These are phyloP conservation scores for Paraphoma chrysanthemicola DNA, from an alignment of 2,329 filamentous ascomycete genomes.

Conservation along the genomic window DNA sequence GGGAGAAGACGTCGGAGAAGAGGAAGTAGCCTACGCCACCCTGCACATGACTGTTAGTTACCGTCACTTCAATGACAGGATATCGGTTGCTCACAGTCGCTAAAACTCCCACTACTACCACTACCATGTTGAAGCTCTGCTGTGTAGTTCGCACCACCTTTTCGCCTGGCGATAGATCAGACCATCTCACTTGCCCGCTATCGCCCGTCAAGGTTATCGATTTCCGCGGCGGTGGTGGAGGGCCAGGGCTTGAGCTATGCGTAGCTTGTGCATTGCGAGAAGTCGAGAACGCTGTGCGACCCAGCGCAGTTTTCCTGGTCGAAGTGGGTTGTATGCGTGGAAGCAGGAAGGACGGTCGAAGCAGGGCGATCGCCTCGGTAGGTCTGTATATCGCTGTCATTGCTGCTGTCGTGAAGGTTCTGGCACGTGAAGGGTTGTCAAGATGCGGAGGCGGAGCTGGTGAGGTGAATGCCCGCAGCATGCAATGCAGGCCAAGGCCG, in stretches of 20 bases:
- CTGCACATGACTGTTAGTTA: slow-evolving; percentile 50
- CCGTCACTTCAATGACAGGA: background rate
- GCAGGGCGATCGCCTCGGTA: slow-evolving; percentile 37
- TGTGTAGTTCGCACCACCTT: slow-evolving; percentile 87
- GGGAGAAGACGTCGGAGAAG: slow-evolving; percentile 46
- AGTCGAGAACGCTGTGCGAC: slow-evolving; percentile 37
- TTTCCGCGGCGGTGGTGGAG: slow-evolving; percentile 63
- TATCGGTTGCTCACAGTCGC: slow-evolving; percentile 68
- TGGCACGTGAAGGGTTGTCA: slow-evolving; percentile 3
- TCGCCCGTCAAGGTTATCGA: slow-evolving; percentile 86
- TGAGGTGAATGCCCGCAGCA: slow-evolving; percentile 3
- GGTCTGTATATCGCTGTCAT: slow-evolving; percentile 42
- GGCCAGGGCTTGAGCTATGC: slow-evolving; percentile 30
- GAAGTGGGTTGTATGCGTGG: slow-evolving; percentile 26
- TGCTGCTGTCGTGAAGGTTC: slow-evolving; percentile 26
- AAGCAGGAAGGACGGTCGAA: slow-evolving; percentile 32
- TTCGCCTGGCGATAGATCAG: slow-evolving; percentile 74
- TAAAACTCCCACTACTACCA: slow-evolving; percentile 76
- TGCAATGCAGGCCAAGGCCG: slow-evolving; percentile 19
- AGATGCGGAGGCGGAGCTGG: slow-evolving; percentile 15
- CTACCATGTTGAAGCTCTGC: slow-evolving; percentile 85
- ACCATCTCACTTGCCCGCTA: slow-evolving; percentile 82
- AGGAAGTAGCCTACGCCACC: slow-evolving; percentile 68
- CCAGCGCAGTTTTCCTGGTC: slow-evolving; percentile 6
- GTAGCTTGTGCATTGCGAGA: slow-evolving; percentile 32